Conservation (phyloP, 1,139 yeast species). For the Zygotorulaspora mrakii region DNA sequence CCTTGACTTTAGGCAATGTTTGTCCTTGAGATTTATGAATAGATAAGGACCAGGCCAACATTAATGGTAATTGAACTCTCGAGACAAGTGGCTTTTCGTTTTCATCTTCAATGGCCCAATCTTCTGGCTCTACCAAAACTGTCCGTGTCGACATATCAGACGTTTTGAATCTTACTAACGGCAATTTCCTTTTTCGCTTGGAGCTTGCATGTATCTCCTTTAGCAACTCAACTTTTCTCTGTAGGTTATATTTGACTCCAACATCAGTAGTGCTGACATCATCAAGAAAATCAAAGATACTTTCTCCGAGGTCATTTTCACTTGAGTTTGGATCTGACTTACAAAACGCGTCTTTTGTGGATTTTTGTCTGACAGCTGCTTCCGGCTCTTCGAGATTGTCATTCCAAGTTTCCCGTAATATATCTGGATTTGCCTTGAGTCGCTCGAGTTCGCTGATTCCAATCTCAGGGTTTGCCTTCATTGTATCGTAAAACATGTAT, state of each 20-base stretch:
- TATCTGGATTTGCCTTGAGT: conserved; percentile 20
- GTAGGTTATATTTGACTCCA: conserved; percentile 34
- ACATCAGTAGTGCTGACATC: conserved; percentile 37
- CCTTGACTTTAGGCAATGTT: conserved; percentile 75
- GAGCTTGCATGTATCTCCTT: conserved; percentile 39
- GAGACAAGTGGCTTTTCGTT: conserved; percentile 50
- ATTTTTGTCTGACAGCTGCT: conserved; percentile 21
- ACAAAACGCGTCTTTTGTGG: conserved; percentile 25
- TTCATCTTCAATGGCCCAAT: conserved; percentile 65
- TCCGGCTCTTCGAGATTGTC: conserved; percentile 24
- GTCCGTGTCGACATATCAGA: conserved; percentile 72
- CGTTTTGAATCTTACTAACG: conserved; percentile 70
- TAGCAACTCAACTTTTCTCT: conserved; percentile 41
- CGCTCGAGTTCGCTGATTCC: conserved; percentile 20
- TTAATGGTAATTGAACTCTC: conserved; percentile 73
- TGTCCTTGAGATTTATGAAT: conserved; percentile 98
- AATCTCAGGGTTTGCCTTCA: conserved; percentile 19
- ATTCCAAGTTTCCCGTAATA: conserved; percentile 21
- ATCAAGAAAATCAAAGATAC: conserved; percentile 49
- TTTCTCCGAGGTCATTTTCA: conserved; percentile 38
- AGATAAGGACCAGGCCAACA: conserved; percentile 91
- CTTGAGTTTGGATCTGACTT: conserved; percentile 16
- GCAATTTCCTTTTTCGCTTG: conserved; percentile 46
- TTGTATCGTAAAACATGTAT: conserved; percentile 40
- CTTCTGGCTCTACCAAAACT: conserved; percentile 68